Evolutionary conservation across 805 yeast species (phyloP).

Genomic region (Hermanozyma aechmeae): DNA sequence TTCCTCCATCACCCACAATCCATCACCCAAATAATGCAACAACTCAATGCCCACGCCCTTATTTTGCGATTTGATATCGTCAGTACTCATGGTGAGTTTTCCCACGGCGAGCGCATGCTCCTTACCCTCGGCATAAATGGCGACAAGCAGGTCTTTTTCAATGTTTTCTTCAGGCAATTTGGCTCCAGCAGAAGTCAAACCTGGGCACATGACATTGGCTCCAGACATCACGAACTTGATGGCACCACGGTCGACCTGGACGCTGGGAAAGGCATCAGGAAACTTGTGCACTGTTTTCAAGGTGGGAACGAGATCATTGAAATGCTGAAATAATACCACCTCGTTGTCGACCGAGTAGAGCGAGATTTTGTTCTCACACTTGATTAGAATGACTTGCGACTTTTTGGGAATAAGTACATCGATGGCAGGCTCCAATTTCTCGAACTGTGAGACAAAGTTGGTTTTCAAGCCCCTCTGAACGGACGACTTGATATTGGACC

Average conservation of each 20-base stretch:
- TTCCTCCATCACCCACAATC: constrained; percentile 61
- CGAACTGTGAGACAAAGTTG: constrained; percentile 65
- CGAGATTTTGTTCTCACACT: constrained; percentile 85
- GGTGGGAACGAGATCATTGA: constrained; percentile 70
- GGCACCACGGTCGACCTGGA: constrained; percentile 93
- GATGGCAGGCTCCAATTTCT: constrained; percentile 62
- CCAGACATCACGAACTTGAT: constrained; percentile 92
- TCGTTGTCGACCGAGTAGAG: constrained; percentile 66
- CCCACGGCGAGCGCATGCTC: constrained; percentile 88
- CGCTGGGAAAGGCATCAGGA: constrained; percentile 76
- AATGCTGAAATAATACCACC: constrained; percentile 72
- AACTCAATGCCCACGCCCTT: constrained; percentile 88
- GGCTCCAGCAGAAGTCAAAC: constrained; percentile 82
- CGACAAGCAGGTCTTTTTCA: constrained; percentile 62
- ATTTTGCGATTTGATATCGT: constrained; percentile 72
- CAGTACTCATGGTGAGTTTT: constrained; percentile 77
- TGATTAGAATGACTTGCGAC: constrained; percentile 66
- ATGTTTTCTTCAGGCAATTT: constrained; percentile 64
- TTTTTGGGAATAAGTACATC: constrained; percentile 86
- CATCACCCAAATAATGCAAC: constrained; percentile 80
- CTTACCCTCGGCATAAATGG: constrained; percentile 87
- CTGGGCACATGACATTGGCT: constrained; percentile 96
- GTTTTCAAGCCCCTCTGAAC: constrained; percentile 84
- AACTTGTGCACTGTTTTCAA: constrained; percentile 69
- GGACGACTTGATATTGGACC: constrained; percentile 87